phyloP scores from a whole-genome alignment of 192 early-diverging fungal species.

The Dissophora globulifera region DNA sequence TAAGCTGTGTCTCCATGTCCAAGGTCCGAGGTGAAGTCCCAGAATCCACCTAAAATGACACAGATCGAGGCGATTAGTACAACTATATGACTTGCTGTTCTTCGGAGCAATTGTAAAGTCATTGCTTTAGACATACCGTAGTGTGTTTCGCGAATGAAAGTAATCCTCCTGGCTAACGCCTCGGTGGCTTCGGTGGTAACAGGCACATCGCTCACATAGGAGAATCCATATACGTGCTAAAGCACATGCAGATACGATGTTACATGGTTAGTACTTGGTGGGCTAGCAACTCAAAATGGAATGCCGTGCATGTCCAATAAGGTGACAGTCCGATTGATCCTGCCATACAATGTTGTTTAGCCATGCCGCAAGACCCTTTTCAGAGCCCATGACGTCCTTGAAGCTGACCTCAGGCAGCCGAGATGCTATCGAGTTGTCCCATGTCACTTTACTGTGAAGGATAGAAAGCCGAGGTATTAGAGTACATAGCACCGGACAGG shows the following conservation, averaged over 20 bases:
- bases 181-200: conserved; percentile 71
- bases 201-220: conserved; percentile 79
- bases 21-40: conserved; percentile 81
- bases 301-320: conserved; percentile 6
- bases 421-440: conserved; percentile 48
- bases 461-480: too few species aligned
- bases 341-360: conserved; percentile 67
- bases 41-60: conserved; percentile 66
- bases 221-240: conserved; percentile 75
- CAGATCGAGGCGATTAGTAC: not conserved
- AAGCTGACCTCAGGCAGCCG: conserved; percentile 50
- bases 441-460: conserved; percentile 35
- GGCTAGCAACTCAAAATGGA: too few species aligned
- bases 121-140: conserved; percentile 59
- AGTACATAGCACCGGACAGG: too few species aligned
- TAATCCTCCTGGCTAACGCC: conserved; percentile 68
- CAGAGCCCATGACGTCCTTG: conserved; percentile 73
- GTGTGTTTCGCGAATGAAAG: conserved; percentile 82
- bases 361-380: conserved; percentile 77
- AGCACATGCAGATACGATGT: not conserved
- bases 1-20: conserved; percentile 89
- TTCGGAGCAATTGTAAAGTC: not conserved
- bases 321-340: not conserved
- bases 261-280: not conserved
- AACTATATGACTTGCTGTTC: too few species aligned